Evolutionary conservation across 1,284 basidiomycete species (phyloP).

Genomic region (Melanopsichium pennsylvanicum): DNA sequence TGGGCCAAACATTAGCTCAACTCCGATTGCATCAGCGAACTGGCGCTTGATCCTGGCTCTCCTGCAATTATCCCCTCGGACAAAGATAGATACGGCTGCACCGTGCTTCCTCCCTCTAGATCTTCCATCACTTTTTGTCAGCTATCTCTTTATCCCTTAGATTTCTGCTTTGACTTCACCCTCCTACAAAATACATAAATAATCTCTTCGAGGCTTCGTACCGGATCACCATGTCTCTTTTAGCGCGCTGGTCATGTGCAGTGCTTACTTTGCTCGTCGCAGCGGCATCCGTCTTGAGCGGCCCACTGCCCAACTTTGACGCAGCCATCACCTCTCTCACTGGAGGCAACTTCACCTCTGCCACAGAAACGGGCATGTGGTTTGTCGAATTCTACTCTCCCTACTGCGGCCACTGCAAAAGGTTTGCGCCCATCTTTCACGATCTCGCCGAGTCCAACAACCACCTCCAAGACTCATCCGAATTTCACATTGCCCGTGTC

Average conservation of each 20-base stretch:
- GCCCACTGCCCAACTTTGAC: constrained; percentile 24
- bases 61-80: too few species aligned
- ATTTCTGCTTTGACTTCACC: too few species aligned
- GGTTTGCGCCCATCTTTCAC: constrained; percentile 83
- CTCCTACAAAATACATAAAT: too few species aligned
- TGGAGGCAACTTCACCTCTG: constrained; percentile 26
- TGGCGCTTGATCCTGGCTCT: neutral
- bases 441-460: constrained; percentile 69
- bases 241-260: constrained; percentile 7
- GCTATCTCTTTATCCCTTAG: too few species aligned
- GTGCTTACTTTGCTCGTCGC: neutral
- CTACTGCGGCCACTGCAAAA: constrained; percentile 78
- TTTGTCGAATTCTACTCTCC: constrained; percentile 69
- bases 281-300: neutral
- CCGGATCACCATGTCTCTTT: neutral
- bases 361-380: constrained; percentile 32
- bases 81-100: neutral
- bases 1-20: too few species aligned
- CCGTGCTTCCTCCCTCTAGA: neutral
- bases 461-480: constrained; percentile 44
- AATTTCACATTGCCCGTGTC: constrained; percentile 59
- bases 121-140: too few species aligned
- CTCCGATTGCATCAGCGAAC: too few species aligned
- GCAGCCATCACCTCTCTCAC: constrained; percentile 17
- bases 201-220: too few species aligned